Percentiles rank a stretch among this genome's conserved stretches.
phyloP scores from a whole-genome alignment of 768 basidiomycete species.

The Suillus tomentosus region DNA sequence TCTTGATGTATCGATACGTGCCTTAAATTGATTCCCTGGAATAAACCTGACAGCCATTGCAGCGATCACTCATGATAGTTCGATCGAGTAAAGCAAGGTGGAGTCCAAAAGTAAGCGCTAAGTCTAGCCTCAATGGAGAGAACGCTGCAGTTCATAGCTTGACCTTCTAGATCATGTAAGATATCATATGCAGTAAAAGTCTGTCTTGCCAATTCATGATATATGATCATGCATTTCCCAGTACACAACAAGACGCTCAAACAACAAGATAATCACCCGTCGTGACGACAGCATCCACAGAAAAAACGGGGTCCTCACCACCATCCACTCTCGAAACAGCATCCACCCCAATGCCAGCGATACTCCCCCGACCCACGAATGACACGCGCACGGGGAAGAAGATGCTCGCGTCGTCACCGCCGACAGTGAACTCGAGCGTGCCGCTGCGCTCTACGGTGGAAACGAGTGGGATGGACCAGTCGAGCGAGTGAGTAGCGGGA shows the following conservation, averaged over 20 bases:
- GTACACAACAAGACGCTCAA: conserved; percentile 17
- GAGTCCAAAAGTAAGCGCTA: background rate
- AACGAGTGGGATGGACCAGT: conserved; percentile 81
- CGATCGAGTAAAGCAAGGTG: background rate
- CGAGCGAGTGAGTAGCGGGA: conserved; percentile 74
- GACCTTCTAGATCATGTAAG: background rate
- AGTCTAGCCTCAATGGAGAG: background rate
- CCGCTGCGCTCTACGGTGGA: conserved; percentile 68
- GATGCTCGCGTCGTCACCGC: conserved; percentile 75
- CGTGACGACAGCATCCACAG: conserved; percentile 55
- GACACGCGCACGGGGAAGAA: conserved; percentile 93
- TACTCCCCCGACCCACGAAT: conserved; percentile 79
- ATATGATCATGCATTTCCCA: background rate
- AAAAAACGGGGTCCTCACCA: conserved; percentile 52
- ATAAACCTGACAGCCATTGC: background rate
- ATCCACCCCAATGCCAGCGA: conserved; percentile 73
- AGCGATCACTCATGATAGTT: too few relatives aligned
- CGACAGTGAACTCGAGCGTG: conserved; percentile 87
- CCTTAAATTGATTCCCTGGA: background rate
- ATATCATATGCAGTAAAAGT: background rate
- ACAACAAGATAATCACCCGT: conserved; percentile 62
- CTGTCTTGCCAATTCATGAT: background rate
- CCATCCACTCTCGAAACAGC: conserved; percentile 55
- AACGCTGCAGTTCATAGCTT: background rate
- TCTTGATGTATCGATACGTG: background rate